Evolutionary conservation across 140 eudicot species (phyloP).

Genomic region (Oenanthe javanica): DNA sequence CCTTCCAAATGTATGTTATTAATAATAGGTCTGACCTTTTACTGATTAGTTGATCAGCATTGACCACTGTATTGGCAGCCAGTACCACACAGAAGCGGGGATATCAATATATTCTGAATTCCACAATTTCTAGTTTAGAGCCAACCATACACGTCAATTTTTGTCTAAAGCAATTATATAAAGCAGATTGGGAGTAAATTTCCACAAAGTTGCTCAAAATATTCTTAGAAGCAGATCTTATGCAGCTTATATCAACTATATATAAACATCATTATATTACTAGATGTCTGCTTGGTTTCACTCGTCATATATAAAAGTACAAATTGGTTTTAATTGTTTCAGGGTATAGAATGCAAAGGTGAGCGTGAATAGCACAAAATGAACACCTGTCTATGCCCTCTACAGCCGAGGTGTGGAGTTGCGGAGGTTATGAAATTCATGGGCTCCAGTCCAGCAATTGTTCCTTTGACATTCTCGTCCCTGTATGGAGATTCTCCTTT

Average conservation of each 20-base stretch:
- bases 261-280: neutral
- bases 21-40: neutral
- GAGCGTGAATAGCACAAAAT: neutral
- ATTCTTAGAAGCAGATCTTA: neutral
- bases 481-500: constrained; percentile 29
- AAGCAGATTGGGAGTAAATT: neutral
- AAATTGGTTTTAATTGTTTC: neutral
- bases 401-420: constrained; percentile 89
- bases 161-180: neutral
- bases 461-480: constrained; percentile 29
- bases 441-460: constrained; percentile 79
- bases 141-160: neutral
- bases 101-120: neutral
- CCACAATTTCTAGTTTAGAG: neutral
- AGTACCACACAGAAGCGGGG: neutral
- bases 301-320: neutral
- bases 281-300: neutral
- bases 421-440: constrained; percentile 73
- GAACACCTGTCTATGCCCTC: constrained; percentile 79
- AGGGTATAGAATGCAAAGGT: neutral
- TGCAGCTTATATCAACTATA: neutral
- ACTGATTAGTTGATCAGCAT: neutral
- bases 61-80: neutral
- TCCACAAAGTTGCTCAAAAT: neutral
- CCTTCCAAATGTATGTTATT: neutral